phyloP scores from a whole-genome alignment of 441 rosid species.

The Erodium texanum region DNA sequence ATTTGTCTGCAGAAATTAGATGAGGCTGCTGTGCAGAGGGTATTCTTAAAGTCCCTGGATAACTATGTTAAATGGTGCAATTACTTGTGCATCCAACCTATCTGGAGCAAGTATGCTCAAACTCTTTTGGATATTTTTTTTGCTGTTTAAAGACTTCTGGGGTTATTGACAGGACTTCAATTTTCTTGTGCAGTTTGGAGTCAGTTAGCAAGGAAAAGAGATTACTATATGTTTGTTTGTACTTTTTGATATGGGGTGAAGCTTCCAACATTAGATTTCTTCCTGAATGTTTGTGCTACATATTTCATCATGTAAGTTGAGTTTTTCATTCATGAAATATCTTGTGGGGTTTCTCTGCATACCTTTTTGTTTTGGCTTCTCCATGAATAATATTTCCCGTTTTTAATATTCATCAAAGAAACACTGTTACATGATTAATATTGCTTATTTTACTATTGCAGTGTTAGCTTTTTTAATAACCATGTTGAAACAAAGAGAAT shows the following conservation, averaged over 20 bases:
- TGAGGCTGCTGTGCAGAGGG: slow-evolving; percentile 63
- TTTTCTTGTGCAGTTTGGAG: slow-evolving; percentile 53
- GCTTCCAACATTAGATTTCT: slow-evolving; percentile 89
- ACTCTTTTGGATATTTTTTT: slow-evolving; percentile 18
- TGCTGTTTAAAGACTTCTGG: slow-evolving; percentile 12
- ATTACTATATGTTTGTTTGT: slow-evolving; percentile 68
- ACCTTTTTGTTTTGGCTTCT: too few relatives aligned
- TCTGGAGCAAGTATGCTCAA: slow-evolving; percentile 70
- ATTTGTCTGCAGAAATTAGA: slow-evolving; percentile 55
- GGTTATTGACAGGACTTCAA: slow-evolving; percentile 6
- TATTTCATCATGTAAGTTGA: slow-evolving; percentile 83
- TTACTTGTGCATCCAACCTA: slow-evolving; percentile 79
- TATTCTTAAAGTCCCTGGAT: slow-evolving; percentile 73
- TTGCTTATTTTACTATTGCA: neutral
- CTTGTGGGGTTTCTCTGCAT: too few relatives aligned
- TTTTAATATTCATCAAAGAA: neutral
- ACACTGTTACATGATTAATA: neutral
- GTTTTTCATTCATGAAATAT: neutral
- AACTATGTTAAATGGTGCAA: slow-evolving; percentile 90
- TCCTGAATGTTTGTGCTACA: slow-evolving; percentile 99
- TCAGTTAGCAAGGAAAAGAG: slow-evolving; percentile 71
- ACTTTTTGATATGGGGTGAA: slow-evolving; percentile 95
- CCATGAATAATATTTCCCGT: neutral
- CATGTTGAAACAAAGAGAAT: neutral
- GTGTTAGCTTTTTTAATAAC: neutral